phyloP scores from a whole-genome alignment of 225 moss, liverwort and hornwort genomes.

The Pleurozium schreberi region DNA sequence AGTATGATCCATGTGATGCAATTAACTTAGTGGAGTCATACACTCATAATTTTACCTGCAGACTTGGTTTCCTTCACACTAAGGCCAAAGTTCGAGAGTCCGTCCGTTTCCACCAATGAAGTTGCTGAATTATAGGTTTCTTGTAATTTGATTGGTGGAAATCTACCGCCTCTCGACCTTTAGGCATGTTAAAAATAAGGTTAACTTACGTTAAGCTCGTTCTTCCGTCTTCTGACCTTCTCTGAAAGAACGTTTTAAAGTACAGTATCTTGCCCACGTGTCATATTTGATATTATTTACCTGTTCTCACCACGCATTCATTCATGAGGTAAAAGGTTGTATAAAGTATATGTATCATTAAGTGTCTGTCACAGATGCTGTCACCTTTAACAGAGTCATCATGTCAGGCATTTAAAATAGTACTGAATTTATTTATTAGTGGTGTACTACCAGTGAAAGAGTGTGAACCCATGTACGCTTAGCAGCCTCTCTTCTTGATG shows the following conservation, averaged over 20 bases:
- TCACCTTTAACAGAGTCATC: not conserved
- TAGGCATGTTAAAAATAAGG: no score
- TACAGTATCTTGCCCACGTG: not conserved
- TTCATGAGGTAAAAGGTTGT: not conserved
- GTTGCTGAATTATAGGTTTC: no score
- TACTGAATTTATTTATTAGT: not conserved
- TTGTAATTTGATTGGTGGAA: no score
- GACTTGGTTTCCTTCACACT: not conserved
- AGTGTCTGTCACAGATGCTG: not conserved
- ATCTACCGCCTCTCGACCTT: no score
- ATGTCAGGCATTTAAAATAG: not conserved
- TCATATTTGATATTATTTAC: not conserved
- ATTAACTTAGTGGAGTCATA: not conserved
- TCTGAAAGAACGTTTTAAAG: not conserved
- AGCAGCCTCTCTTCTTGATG: no score
- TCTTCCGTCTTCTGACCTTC: not conserved
- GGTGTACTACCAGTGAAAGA: not conserved
- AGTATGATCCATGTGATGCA: not conserved
- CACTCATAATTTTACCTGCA: no score
- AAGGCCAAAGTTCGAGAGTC: no score
- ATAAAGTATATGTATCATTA: not conserved
- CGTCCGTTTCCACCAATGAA: no score
- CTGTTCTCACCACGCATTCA: not conserved
- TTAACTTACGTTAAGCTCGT: no score
- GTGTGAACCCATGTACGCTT: no score